Evolutionary conservation across 495 filamentous ascomycete species (phyloP).

Genomic region (Symbiotaphrina buchneri): DNA sequence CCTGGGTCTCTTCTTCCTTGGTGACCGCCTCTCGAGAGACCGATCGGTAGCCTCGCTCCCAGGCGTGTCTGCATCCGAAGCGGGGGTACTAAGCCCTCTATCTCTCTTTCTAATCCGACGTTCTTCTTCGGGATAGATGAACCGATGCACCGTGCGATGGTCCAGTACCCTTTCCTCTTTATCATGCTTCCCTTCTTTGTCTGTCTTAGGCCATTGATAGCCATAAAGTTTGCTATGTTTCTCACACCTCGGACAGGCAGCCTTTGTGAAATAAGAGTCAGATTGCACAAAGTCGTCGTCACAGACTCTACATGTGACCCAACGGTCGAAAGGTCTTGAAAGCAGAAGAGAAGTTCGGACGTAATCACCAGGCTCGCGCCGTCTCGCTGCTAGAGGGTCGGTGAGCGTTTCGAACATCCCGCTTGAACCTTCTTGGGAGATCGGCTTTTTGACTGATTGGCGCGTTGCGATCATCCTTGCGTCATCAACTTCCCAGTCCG

Average conservation of each 20-base stretch:
- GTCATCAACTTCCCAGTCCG: too few species aligned
- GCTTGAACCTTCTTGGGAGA: too few species aligned
- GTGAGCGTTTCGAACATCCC: too few species aligned
- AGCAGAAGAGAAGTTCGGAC: slow-evolving; percentile 45
- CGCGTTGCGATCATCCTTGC: too few species aligned
- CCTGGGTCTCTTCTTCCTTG: too few species aligned
- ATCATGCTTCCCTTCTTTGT: slow-evolving; percentile 46
- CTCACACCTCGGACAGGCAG: slow-evolving; percentile 79
- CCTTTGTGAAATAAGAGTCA: slow-evolving; percentile 58
- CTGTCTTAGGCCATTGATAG: slow-evolving; percentile 87
- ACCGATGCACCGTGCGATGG: slow-evolving; percentile 47
- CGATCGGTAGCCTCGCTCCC: too few species aligned
- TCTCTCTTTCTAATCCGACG: slow-evolving; percentile 6
- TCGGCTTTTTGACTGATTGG: too few species aligned
- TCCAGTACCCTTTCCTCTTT: slow-evolving; percentile 56
- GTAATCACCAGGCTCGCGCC: slow-evolving; percentile 15
- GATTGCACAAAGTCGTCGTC: slow-evolving; percentile 58
- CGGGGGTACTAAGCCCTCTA: too few species aligned
- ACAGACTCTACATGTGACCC: slow-evolving; percentile 77
- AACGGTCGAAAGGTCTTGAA: slow-evolving; percentile 47
- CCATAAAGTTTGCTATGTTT: slow-evolving; percentile 91
- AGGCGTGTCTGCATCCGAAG: too few species aligned
- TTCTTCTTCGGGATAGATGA: slow-evolving; percentile 43
- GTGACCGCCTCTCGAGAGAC: too few species aligned
- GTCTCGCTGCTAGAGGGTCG: too few species aligned